Conservation (phyloP, 2,329 filamentous ascomycete genomes). For the Colletotrichum lupini region DNA sequence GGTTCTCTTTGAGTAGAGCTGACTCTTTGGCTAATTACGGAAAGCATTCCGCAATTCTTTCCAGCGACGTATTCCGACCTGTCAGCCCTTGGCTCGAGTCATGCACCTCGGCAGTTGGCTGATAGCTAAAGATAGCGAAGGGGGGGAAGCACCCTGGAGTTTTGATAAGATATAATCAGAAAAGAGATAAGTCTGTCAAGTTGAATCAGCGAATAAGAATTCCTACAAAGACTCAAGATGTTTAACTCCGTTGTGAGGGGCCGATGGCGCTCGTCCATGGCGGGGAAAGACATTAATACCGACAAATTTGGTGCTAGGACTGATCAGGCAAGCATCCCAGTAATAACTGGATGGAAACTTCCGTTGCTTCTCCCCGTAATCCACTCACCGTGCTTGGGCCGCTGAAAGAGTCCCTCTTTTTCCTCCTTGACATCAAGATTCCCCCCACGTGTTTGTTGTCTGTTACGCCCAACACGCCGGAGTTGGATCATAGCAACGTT, state of each 20-base stretch:
- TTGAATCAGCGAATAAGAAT: not conserved
- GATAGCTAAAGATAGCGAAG: not conserved
- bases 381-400: constrained; percentile 13
- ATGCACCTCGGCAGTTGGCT: not conserved
- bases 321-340: not conserved
- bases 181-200: not conserved
- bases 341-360: constrained; percentile 1
- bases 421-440: constrained; percentile 8
- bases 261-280: not conserved
- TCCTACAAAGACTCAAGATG: not conserved
- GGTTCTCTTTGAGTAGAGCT: no score
- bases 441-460: not conserved
- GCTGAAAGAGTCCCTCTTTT: constrained; percentile 23
- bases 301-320: not conserved
- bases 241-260: not conserved
- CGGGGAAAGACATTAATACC: not conserved
- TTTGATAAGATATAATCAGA: not conserved
- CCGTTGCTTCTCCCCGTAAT: constrained; percentile 1
- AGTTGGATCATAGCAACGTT: not conserved
- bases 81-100: not conserved
- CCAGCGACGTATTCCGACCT: not conserved
- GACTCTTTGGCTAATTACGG: no score
- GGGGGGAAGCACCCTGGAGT: not conserved
- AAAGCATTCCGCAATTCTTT: not conserved
- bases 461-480: constrained; percentile 27